Base-by-base conservation (phyloP, 1,284 basidiomycete species). In the Athelia psychrophila region DNA sequence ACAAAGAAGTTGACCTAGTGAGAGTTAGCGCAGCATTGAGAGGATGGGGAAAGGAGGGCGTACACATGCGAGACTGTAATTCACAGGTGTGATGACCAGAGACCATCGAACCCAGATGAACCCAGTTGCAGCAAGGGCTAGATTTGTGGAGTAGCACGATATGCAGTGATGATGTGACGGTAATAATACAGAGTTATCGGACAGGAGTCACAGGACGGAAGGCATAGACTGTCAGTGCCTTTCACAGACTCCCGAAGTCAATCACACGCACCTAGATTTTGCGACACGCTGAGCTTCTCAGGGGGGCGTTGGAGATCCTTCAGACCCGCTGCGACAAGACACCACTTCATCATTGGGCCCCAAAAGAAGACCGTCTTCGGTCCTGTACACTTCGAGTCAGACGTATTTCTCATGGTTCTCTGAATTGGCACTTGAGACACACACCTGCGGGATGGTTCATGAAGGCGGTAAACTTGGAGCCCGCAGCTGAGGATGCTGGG, bases 91-190 rank as follows among this genome's bases (percentile, higher is more conserved):
- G 68, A 99, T 99, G 57, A 99, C 96, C 55, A 99, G 69, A 13
- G 95, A 98, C 75, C 98, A 99, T 57, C 95, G 86, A 36, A 97
- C 95, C 95, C 95, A 98, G 71, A 98, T 98, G 69, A 98, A 80
- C 12, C 96, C 96, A 9, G 96, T 99, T 12, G 90, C 91, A 13
- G 93, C 81, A 36, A 99, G 80, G 48, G 96, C 93, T 90, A 58
- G 9, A 60, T 44, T 64, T 50, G 3, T 50, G 12, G 6, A 30
- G 20, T 33, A 27, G 3, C 10, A 19, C 27, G 46, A n/a, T 30
- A 13, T 30, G 13, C 6, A 13, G n/a, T 3, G 13, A 23, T 20
- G 2, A 16, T 38, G 20, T 10, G 47, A 30, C 35, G 27, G 50
- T 27, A 50, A 30, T 30, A 13, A 30, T 30, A 6, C 6, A 30